A percentile compares a stretch with the other conserved stretches of the same genome.
Conservation (phyloP, 2,329 filamentous ascomycete species). For the Cucurbitaria berberidis region DNA sequence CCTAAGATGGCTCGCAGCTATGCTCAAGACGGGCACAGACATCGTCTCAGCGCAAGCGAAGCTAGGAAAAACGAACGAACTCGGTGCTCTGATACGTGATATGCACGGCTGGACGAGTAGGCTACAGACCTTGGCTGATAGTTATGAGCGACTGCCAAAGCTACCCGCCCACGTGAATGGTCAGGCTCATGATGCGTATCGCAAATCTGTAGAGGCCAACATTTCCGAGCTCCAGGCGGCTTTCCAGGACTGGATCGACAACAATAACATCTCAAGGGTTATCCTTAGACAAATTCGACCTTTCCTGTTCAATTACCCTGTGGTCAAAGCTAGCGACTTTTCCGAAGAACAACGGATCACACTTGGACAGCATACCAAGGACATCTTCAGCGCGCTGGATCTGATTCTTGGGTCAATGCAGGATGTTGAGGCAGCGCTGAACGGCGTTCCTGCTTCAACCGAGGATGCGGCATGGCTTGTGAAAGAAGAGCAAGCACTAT, state of each 20-base stretch:
- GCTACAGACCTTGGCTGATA: slow-evolving; percentile 22
- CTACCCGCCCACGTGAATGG: slow-evolving; percentile 39
- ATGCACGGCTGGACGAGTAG: slow-evolving; percentile 34
- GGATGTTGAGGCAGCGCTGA: slow-evolving; percentile 65
- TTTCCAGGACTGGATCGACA: slow-evolving; percentile 27
- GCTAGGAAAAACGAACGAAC: slow-evolving; percentile 58
- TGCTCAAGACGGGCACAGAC: slow-evolving; percentile 67
- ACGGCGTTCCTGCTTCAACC: slow-evolving; percentile 62
- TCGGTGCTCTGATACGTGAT: slow-evolving; percentile 28
- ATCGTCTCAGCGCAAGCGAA: slow-evolving; percentile 71
- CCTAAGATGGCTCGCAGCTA: slow-evolving; percentile 68
- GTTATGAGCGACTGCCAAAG: slow-evolving; percentile 25
- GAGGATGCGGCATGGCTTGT: slow-evolving; percentile 70
- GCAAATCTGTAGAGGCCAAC: slow-evolving; percentile 19
- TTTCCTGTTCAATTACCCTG: slow-evolving; percentile 60
- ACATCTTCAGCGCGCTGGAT: slow-evolving; percentile 71
- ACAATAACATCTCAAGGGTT: slow-evolving; percentile 32
- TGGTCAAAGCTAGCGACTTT: neutral
- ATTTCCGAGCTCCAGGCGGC: slow-evolving; percentile 18
- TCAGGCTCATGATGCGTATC: slow-evolving; percentile 16
- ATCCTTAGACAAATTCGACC: slow-evolving; percentile 66
- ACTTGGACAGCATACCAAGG: slow-evolving; percentile 59
- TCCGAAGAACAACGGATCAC: slow-evolving; percentile 12
- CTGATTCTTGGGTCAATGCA: slow-evolving; percentile 81
- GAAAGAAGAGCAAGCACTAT: slow-evolving; percentile 50